Conservation (phyloP, 495 filamentous ascomycete species). For the Bryoglossum gracile region DNA sequence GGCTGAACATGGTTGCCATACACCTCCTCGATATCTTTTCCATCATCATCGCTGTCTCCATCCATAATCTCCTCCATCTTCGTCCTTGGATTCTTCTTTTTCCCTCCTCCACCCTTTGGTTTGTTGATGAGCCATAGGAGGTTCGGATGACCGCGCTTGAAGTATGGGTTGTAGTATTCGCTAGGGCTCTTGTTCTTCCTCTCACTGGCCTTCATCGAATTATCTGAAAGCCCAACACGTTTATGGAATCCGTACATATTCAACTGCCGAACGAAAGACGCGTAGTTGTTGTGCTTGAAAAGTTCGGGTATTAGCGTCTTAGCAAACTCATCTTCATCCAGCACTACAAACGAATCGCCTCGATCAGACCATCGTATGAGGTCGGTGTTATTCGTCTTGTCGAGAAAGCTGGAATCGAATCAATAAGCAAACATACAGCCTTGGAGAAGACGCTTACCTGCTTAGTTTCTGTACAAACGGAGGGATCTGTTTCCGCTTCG, state of each 20-base stretch:
- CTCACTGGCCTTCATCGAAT: conserved; percentile 95
- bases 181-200: conserved; percentile 95
- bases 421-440: conserved; percentile 10
- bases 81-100: conserved; percentile 42
- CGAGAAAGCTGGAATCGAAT: conserved; percentile 65
- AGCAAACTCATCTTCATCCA: conserved; percentile 99
- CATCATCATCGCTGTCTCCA: conserved; percentile 64
- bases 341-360: conserved; percentile 91
- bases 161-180: conserved; percentile 96
- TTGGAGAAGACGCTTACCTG: conserved; percentile 54
- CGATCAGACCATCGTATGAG: conserved; percentile 96
- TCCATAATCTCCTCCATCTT: conserved; percentile 69
- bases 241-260: conserved; percentile 99
- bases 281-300: conserved; percentile 99
- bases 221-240: conserved; percentile 92
- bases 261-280: conserved; percentile 94
- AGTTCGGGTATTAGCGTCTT: conserved; percentile 91
- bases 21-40: conserved; percentile 36
- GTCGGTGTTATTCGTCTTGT: conserved; percentile 84
- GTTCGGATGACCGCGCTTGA: conserved; percentile 87
- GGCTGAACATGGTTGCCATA: conserved; percentile 20
- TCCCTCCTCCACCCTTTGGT: conserved; percentile 58
- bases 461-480: conserved; percentile 98
- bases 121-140: conserved; percentile 97
- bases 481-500: conserved; percentile 88